Evolutionary conservation across 768 basidiomycete genomes (phyloP).

Genomic region (Phallus indusiatus): DNA sequence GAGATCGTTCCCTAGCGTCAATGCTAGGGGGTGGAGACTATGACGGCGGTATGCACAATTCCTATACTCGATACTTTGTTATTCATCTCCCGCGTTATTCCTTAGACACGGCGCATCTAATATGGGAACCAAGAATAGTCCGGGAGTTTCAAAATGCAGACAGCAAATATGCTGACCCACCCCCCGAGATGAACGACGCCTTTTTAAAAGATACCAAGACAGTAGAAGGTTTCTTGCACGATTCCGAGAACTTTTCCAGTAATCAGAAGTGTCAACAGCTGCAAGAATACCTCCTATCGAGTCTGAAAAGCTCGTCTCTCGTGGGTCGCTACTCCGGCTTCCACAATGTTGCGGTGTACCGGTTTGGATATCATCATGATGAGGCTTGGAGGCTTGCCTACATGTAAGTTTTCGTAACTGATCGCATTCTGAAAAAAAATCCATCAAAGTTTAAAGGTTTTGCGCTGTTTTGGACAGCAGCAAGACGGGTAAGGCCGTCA

Average conservation of each 20-base stretch:
- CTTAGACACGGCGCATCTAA: conserved; percentile 22
- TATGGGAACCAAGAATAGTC: conserved; percentile 53
- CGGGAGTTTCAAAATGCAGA: conserved; percentile 43
- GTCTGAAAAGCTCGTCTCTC: conserved; percentile 33
- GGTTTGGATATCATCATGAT: conserved; percentile 38
- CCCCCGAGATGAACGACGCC: conserved; percentile 28
- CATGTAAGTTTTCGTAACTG: conserved; percentile 31
- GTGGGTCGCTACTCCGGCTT: conserved; percentile 43
- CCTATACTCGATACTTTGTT: background rate
- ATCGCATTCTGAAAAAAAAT: background rate
- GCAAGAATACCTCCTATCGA: conserved; percentile 43
- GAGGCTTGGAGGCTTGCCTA: conserved; percentile 48
- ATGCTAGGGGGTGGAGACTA: conserved; percentile 47
- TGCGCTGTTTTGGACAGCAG: conserved; percentile 47
- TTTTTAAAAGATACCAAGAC: conserved; percentile 37
- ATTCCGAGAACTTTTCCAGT: background rate
- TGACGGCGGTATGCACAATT: background rate
- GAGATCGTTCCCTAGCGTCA: conserved; percentile 45
- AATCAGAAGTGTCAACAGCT: conserved; percentile 22
- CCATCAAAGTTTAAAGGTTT: conserved; percentile 27
- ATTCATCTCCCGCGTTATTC: background rate
- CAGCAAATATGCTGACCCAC: conserved; percentile 39
- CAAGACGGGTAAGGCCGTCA: conserved; percentile 48
- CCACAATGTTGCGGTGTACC: conserved; percentile 49
- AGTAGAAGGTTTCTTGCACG: conserved; percentile 33